phyloP scores from a whole-genome alignment of 1,284 basidiomycete genomes.

The Puccinia polysora region DNA sequence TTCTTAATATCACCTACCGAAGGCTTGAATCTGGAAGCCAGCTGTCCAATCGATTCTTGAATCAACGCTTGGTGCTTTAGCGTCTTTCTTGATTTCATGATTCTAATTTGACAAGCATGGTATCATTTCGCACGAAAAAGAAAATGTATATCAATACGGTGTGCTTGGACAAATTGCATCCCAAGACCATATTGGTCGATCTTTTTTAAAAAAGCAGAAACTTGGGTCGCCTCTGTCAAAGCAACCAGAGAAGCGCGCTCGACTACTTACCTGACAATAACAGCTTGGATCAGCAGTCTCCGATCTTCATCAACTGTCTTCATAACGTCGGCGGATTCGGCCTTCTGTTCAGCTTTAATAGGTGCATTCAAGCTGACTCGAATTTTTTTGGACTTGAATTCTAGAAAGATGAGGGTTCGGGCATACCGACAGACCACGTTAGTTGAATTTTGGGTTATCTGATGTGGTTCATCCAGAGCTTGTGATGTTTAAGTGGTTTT shows the following conservation, averaged over 20 bases:
- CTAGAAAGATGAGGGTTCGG: no score
- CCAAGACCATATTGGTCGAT: not conserved
- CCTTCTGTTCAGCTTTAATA: constrained; percentile 89
- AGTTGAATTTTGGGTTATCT: not conserved
- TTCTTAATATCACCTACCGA: constrained; percentile 78
- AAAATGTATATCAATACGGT: not conserved
- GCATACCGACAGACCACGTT: no score
- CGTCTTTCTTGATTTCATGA: constrained; percentile 59
- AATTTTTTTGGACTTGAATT: constrained; percentile 96
- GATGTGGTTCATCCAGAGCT: no score
- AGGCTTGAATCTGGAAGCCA: constrained; percentile 79
- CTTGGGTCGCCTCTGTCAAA: no score
- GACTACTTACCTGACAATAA: constrained; percentile 74
- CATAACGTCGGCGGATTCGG: constrained; percentile 81
- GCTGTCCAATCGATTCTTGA: constrained; percentile 87
- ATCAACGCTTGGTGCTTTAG: constrained; percentile 94
- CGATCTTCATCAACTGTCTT: constrained; percentile 97
- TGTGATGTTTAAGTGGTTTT: not conserved
- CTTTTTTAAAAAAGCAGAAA: no score
- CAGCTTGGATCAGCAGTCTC: constrained; percentile 94
- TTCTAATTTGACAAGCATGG: constrained; percentile 22
- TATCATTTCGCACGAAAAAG: not conserved
- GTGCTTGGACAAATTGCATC: no score
- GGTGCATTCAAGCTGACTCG: constrained; percentile 88
- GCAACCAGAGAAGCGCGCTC: not conserved